A percentile compares a stretch with the other conserved stretches of the same genome.
These are phyloP conservation scores for Saccharomycopsis fodiens DNA, from an alignment of 805 yeast genomes.

Conservation along the genomic window DNA sequence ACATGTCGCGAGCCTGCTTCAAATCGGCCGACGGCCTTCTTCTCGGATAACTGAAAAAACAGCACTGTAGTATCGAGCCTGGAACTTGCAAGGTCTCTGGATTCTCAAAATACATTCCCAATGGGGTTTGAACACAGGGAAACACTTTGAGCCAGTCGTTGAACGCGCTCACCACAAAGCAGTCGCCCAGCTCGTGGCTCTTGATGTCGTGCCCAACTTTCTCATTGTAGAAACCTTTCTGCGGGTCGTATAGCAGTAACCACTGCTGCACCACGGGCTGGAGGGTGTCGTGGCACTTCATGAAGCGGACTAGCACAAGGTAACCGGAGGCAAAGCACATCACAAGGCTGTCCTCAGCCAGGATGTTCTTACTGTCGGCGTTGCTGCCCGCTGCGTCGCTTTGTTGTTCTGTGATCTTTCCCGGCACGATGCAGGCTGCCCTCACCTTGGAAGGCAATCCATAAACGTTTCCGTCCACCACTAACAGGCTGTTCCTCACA, in stretches of 20 bases:
- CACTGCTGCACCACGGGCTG: conserved; percentile 5
- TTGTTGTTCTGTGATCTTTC: neutral
- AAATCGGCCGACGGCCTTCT: neutral
- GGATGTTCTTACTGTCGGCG: neutral
- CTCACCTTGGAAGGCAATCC: conserved; percentile 6
- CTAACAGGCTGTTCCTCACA: conserved; percentile 5
- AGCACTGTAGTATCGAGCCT: neutral
- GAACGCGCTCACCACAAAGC: conserved; percentile 4
- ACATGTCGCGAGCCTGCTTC: neutral
- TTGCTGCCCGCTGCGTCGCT: too few relatives aligned
- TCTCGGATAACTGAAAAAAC: neutral
- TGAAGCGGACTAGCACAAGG: conserved; percentile 3
- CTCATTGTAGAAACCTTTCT: neutral
- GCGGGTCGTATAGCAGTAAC: conserved; percentile 3
- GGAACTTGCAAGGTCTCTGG: neutral
- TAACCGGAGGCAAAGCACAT: conserved; percentile 7
- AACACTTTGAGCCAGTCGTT: conserved; percentile 6
- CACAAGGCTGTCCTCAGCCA: conserved; percentile 7
- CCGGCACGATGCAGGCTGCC: conserved; percentile 6
- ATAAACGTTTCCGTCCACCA: conserved; percentile 3
- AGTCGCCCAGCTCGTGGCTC: conserved; percentile 6
- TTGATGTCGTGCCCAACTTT: conserved; percentile 4
- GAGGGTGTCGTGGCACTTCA: neutral
- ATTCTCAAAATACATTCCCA: neutral
- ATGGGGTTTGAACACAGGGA: neutral